Base-by-base conservation (phyloP, 2,329 filamentous ascomycete genomes). In the Neofusicoccum sp. region DNA sequence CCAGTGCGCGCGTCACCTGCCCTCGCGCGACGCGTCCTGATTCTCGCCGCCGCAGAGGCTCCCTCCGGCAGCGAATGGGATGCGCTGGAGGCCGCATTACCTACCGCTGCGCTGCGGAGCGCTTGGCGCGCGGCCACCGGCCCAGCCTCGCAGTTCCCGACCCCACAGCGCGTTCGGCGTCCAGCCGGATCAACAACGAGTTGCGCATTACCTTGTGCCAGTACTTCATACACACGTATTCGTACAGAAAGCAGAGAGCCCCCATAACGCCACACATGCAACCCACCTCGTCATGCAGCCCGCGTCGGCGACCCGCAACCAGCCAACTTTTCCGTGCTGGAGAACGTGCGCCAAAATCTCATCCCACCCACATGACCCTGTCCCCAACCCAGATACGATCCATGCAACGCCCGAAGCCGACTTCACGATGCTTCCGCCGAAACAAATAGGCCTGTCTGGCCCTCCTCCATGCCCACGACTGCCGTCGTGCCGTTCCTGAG, bases 401-500 rank as follows among this genome's bases (percentile, higher is more conserved):
- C 31, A 62, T 44, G 29, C 59, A 61, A 61, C 59, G 16, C 48
- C 54, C 12, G 14, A 22, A 43, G 34, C 22, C 9, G 22, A 31
- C 39, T 36, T 62, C 54, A 58, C 54, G 48, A 50, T 62, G 48
- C 8, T 39, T 63, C 61, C 36, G 61, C n/a, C 31, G 61, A 45
- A 29, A 67, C 66, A 5, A 50, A 48, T 5, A 77, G 69, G 6
- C 73, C 74, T 39, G 65, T 68, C 1, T 64, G 65, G 39, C 72
- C 86, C 11, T 85, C 84, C 60, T 86, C 89, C 64, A 97, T 82
- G 54, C 79, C 80, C 11, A 97, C 90, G 64, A 83, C 83, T 4
- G 90, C 94, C 2, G 79, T 84, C 71, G 96, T 88, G 0, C 92
- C 93, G 64, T 82, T 85, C 76, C 88, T 90, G 64, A 98, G 78